Conservation (phyloP, 1,284 basidiomycete species). For the Rhodotorula sp. region DNA sequence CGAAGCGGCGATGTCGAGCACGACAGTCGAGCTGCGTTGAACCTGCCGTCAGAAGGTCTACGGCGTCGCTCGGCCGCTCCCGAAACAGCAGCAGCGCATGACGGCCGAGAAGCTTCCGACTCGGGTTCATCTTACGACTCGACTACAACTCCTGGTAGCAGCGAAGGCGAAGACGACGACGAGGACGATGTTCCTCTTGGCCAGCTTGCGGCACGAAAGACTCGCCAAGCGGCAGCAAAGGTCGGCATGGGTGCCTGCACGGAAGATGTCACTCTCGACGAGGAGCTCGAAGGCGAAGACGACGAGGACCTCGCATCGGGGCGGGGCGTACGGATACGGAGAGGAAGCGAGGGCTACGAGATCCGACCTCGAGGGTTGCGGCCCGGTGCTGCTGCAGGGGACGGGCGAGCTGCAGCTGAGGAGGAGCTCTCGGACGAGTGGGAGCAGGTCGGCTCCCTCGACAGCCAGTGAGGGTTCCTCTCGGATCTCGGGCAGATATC, state of each 20-base stretch:
- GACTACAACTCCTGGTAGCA: neutral
- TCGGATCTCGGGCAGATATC: neutral
- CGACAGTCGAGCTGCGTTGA: neutral
- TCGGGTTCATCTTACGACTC: conserved; percentile 3
- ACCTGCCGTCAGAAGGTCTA: too few relatives aligned
- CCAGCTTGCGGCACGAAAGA: conserved; percentile 4
- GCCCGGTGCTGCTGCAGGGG: neutral
- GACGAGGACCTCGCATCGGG: conserved; percentile 31
- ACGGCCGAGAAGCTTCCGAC: neutral
- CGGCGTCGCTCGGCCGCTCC: too few relatives aligned
- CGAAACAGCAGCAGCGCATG: too few relatives aligned
- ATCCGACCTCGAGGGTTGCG: conserved; percentile 15
- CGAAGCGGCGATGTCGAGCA: neutral
- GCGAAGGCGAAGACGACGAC: neutral
- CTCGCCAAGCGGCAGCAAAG: neutral
- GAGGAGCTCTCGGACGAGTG: neutral
- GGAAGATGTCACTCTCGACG: conserved; percentile 1
- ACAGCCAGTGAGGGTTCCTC: neutral
- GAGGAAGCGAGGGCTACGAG: conserved; percentile 41
- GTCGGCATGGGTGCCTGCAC: neutral
- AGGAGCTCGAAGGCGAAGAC: conserved; percentile 11
- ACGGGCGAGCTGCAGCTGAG: too few relatives aligned
- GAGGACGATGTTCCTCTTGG: conserved; percentile 29
- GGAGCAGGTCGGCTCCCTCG: neutral
- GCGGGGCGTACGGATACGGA: conserved; percentile 27